Evolutionary conservation across 2,329 filamentous ascomycete genomes (phyloP), one percentile per base, ranked within the genome.

Genomic region (Tolypocladium cylindrosporum): DNA sequence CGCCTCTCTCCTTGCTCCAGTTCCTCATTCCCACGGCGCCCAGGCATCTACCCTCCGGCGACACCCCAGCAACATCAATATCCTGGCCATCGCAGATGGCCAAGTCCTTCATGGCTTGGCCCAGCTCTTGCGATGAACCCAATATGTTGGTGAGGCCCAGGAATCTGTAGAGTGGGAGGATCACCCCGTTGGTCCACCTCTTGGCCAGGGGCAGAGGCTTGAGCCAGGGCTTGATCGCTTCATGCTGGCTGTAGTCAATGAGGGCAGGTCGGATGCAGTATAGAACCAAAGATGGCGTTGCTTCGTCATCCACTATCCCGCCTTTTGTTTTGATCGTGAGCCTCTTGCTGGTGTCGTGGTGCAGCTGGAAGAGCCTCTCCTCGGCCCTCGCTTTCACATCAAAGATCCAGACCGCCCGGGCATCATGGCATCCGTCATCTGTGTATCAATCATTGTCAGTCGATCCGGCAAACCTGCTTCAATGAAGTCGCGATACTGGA

Each of bases 301-400:
- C 41, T 5, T 55, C 53, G 3, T 55, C 37, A 8, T 42, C 36
- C 19, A 43, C 10, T 27, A 55, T 55, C 11, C 39, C 39, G 3
- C 53, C 53, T 27, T 43, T 55, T 2, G 53, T 55, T 5, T 27
- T 39, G 11, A 55, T 55, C 39, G 24, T 40, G n/a, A 55, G 37
- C 21, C 53, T 39, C 36, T 56, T 56, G 55, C 55, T 56, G 14
- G 41, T n/a, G n/a, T 56, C 55, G 14, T 51, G 42, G 13, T 56
- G 55, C 10, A 56, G 55, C 36, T 56, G 55, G 43, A 50, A 51
- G 21, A 56, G 55, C n/a, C 31, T 45, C 24, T 56, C 42, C 36
- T 56, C 55, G 9, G 55, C 55, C 10, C 55, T 34, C 9, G 41
- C 42, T 31, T 56, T 56, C 10, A 56, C 55, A 45, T 55, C 53